Percentiles rank a stretch among this genome's conserved stretches.
These are phyloP conservation scores for Takashimella koratensis DNA, from an alignment of 1,284 basidiomycete species.

Conservation along the genomic window DNA sequence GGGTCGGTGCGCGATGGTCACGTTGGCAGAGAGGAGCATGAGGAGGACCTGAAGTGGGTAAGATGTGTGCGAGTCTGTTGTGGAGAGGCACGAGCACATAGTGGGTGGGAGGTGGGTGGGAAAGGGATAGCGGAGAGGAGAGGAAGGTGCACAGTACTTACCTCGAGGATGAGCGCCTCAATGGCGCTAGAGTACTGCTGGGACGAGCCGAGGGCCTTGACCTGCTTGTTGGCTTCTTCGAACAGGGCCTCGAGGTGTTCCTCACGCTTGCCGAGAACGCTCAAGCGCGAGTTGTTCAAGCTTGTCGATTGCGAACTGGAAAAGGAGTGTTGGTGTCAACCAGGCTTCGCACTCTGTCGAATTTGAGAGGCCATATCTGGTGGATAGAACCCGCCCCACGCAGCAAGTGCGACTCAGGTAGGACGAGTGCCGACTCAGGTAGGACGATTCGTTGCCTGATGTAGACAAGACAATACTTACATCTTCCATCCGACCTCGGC, in stretches of 20 bases:
- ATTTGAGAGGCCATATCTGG: not conserved
- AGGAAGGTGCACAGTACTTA: slow-evolving; percentile 28
- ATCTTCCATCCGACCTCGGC: slow-evolving; percentile 92
- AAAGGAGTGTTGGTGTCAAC: slow-evolving; percentile 4
- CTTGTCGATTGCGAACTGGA: slow-evolving; percentile 87
- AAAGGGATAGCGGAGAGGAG: not conserved
- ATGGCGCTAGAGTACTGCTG: slow-evolving; percentile 73
- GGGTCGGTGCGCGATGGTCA: slow-evolving; percentile 40
- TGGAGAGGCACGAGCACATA: not conserved
- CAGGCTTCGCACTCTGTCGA: too few relatives aligned
- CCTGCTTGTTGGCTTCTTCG: slow-evolving; percentile 62
- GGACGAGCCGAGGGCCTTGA: slow-evolving; percentile 65
- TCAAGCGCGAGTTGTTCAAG: slow-evolving; percentile 92
- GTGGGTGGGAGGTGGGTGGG: not conserved
- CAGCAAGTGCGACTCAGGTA: too few relatives aligned
- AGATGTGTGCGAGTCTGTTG: slow-evolving; percentile 45
- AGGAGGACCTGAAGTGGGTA: slow-evolving; percentile 51
- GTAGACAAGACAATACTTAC: too few relatives aligned
- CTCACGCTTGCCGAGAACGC: slow-evolving; percentile 85
- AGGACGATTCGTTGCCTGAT: too few relatives aligned
- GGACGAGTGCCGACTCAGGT: too few relatives aligned
- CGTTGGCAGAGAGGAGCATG: slow-evolving; percentile 67
- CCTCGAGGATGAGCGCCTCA: slow-evolving; percentile 77
- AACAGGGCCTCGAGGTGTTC: slow-evolving; percentile 91
- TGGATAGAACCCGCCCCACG: too few relatives aligned